Percentiles rank a stretch among this genome's conserved stretches.
These are phyloP conservation scores for Aphanomyces euteiches DNA, from an alignment of 352 stramenopile genomes.

Conservation along the genomic window DNA sequence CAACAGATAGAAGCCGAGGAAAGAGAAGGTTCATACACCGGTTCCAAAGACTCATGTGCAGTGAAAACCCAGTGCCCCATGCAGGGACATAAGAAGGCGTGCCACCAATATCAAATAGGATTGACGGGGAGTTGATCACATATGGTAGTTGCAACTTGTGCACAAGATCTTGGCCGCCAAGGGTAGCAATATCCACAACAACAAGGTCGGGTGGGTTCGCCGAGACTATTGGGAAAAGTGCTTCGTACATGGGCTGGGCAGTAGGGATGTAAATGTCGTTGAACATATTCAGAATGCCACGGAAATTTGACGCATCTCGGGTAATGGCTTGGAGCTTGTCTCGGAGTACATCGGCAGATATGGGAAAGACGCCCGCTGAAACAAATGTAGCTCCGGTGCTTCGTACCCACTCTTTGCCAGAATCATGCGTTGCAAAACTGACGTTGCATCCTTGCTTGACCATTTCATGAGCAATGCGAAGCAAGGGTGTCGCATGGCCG, in stretches of 20 bases:
- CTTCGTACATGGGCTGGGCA: slow-evolving; percentile 73
- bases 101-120: slow-evolving; percentile 75
- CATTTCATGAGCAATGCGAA: slow-evolving; percentile 76
- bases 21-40: slow-evolving; percentile 89
- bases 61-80: slow-evolving; percentile 78
- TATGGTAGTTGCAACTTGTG: slow-evolving; percentile 73
- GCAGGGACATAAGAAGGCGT: slow-evolving; percentile 73
- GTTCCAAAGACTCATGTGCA: slow-evolving; percentile 83
- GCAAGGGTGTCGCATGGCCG: slow-evolving; percentile 67
- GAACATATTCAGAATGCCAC: slow-evolving; percentile 84
- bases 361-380: slow-evolving; percentile 66
- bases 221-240: slow-evolving; percentile 51
- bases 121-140: slow-evolving; percentile 81
- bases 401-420: slow-evolving; percentile 62
- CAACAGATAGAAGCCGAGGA: slow-evolving; percentile 73
- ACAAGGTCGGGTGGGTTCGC: slow-evolving; percentile 54
- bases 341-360: slow-evolving; percentile 65
- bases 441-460: slow-evolving; percentile 63
- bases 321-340: slow-evolving; percentile 75
- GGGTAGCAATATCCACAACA: slow-evolving; percentile 75
- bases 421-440: slow-evolving; percentile 80
- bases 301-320: slow-evolving; percentile 76
- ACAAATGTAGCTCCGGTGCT: slow-evolving; percentile 58
- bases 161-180: slow-evolving; percentile 73
- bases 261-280: slow-evolving; percentile 82